A percentile compares a stretch with the other conserved stretches of the same genome.
phyloP scores from a whole-genome alignment of 139 green algal species.

The Chlamydomonas eustigma region DNA sequence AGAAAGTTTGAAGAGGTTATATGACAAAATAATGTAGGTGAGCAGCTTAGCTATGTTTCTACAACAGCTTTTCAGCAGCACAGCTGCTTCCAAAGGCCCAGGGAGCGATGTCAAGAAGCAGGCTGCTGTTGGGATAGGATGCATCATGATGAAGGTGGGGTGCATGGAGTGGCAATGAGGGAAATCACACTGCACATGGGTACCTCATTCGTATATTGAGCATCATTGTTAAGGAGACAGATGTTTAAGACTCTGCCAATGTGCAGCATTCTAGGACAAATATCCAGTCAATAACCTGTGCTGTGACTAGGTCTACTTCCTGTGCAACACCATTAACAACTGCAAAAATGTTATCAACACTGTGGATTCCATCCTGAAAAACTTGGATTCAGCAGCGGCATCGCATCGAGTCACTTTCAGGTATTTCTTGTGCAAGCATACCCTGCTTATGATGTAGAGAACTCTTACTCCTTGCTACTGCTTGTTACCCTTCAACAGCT shows the following conservation, averaged over 20 bases:
- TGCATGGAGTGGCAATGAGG: too few species aligned
- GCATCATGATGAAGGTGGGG: constrained; percentile 36
- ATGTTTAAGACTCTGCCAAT: too few species aligned
- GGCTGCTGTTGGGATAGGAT: constrained; percentile 30
- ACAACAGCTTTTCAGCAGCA: constrained; percentile 32
- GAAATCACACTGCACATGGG: too few species aligned
- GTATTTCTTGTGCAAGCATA: too few species aligned
- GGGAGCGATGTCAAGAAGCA: constrained; percentile 27
- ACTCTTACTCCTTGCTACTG: too few species aligned
- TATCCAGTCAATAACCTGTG: too few species aligned
- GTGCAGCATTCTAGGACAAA: too few species aligned
- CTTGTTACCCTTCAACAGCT: too few species aligned
- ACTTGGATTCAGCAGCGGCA: constrained; percentile 28
- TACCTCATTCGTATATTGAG: too few species aligned
- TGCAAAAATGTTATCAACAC: constrained; percentile 39
- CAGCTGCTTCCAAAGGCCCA: constrained; percentile 20
- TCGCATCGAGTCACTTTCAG: constrained; percentile 33
- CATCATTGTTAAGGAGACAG: too few species aligned
- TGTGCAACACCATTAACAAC: constrained; percentile 45
- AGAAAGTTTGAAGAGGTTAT: too few species aligned
- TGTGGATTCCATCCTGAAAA: constrained; percentile 22
- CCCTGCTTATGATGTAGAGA: too few species aligned
- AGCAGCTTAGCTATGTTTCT: constrained; percentile 15
- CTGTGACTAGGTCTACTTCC: constrained; percentile 39
- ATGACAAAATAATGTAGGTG: not conserved